Evolutionary conservation across 1,284 basidiomycete genomes (phyloP), one percentile per base, ranked within the genome.

Genomic region (Inonotus obliquus): DNA sequence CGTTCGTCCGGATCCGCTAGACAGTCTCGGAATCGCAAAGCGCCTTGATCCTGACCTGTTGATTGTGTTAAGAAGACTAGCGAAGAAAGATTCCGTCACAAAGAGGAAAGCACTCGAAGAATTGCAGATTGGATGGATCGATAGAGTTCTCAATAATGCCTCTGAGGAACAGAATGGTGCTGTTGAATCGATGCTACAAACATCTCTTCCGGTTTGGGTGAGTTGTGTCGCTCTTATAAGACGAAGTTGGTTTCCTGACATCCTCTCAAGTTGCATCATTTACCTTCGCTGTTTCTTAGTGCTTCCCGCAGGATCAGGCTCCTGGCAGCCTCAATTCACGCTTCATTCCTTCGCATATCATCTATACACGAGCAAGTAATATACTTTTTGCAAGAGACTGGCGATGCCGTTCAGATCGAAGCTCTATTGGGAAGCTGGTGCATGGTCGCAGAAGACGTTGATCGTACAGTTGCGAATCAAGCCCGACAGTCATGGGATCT

Each of bases 31-130:
- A 0, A 79, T 98, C 9, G 89, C 84, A 11, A 81, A 86, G 69
- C 77, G 77, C n/a, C 75, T 96, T 11, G 88, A 91, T 0, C 83
- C 94, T 0, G 94, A 96, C 53, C 79, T 98, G 19, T 81, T 96
- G 14, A 85, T 99, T 23, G 82, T 94, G 1, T 79, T 98, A 54
- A 77, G 93, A 56, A 84, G 86, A 59, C 78, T 98, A 49, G 86
- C 84, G 35, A 99, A 99, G 82, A 98, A 97, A 77, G 95, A 97
- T 65, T 83, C 85, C 19, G 83, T 94, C 47, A 98, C 96, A 0
- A 89, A 94, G 70, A 77, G 83, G 17, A 87, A 91, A 67, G 95
- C 94, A 0, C 75, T 98, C 63, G 96, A 98, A 70, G 94, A 96
- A 62, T 74, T 99, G 25, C 80, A 83, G 63, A 72, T 81, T 9